These are phyloP conservation scores for Zizania palustris DNA, from an alignment of 202 grass and related monocot species.

Conservation along the genomic window DNA sequence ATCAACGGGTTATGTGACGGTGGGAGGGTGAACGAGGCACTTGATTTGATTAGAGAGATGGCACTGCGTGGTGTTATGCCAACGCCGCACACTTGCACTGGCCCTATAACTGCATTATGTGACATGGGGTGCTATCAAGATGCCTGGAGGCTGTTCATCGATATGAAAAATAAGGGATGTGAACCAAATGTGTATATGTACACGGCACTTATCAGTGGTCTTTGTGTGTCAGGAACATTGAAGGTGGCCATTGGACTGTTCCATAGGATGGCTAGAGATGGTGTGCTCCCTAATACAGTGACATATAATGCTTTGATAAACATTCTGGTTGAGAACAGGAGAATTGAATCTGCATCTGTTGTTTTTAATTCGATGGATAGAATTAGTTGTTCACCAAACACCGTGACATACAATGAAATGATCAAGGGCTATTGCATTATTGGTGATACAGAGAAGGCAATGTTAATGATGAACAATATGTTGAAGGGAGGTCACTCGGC, in stretches of 20 bases:
- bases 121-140: constrained; percentile 43
- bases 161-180: constrained; percentile 46
- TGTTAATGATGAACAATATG: constrained; percentile 49
- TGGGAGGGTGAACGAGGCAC: constrained; percentile 42
- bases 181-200: constrained; percentile 56
- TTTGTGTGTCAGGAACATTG: constrained; percentile 45
- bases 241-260: constrained; percentile 63
- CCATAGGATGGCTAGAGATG: constrained; percentile 62
- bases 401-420: constrained; percentile 53
- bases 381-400: constrained; percentile 47
- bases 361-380: constrained; percentile 56
- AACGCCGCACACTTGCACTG: constrained; percentile 43
- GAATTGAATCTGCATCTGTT: constrained; percentile 38
- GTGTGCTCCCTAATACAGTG: constrained; percentile 43
- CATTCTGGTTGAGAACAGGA: constrained; percentile 46
- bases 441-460: constrained; percentile 52
- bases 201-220: constrained; percentile 56
- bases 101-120: constrained; percentile 49
- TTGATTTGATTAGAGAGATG: constrained; percentile 59
- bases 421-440: constrained; percentile 61
- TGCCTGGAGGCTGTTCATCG: constrained; percentile 54
- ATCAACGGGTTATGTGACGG: constrained; percentile 45
- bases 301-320: constrained; percentile 56
- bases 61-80: constrained; percentile 39
- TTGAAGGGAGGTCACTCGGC: constrained; percentile 43